Evolutionary conservation across 495 filamentous ascomycete species (phyloP).

Genomic region (Tirmania nivea): DNA sequence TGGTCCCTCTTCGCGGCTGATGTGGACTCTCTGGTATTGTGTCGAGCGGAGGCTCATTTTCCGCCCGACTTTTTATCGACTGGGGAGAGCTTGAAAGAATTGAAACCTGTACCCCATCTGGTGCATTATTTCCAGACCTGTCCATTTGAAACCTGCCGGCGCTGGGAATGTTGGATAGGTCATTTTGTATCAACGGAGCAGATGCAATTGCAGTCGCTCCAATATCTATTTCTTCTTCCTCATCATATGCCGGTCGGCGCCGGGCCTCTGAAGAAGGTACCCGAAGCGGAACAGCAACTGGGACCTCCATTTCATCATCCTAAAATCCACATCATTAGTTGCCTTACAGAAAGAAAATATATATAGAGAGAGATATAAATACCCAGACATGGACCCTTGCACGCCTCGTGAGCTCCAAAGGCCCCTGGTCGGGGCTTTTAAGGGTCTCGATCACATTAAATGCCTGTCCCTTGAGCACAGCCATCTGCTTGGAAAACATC

Average conservation of each 20-base stretch:
- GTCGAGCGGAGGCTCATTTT: neutral
- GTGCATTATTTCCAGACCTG: conserved; percentile 25
- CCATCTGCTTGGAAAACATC: conserved; percentile 93
- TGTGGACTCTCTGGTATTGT: neutral
- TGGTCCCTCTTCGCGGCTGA: neutral
- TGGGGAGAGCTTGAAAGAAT: conserved; percentile 8
- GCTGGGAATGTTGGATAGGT: conserved; percentile 59
- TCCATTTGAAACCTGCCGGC: conserved; percentile 69
- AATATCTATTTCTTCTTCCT: conserved; percentile 80
- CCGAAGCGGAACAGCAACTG: conserved; percentile 74
- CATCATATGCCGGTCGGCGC: conserved; percentile 24
- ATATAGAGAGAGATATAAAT: neutral
- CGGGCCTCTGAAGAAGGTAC: conserved; percentile 51
- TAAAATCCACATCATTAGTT: neutral
- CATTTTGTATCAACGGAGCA: conserved; percentile 31
- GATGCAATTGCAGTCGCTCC: conserved; percentile 32
- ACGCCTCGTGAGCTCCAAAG: conserved; percentile 74
- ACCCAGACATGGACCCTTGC: conserved; percentile 82
- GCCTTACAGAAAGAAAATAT: neutral
- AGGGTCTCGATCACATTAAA: conserved; percentile 98
- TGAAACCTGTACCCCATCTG: conserved; percentile 7
- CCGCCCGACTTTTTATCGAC: neutral
- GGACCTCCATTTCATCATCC: conserved; percentile 89
- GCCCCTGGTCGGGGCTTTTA: conserved; percentile 77
- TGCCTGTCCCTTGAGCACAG: conserved; percentile 96